Percentiles rank a stretch among this genome's conserved stretches.
These are phyloP conservation scores for Saccharomycopsis sp. DNA, from an alignment of 805 yeast genomes.

Conservation along the genomic window DNA sequence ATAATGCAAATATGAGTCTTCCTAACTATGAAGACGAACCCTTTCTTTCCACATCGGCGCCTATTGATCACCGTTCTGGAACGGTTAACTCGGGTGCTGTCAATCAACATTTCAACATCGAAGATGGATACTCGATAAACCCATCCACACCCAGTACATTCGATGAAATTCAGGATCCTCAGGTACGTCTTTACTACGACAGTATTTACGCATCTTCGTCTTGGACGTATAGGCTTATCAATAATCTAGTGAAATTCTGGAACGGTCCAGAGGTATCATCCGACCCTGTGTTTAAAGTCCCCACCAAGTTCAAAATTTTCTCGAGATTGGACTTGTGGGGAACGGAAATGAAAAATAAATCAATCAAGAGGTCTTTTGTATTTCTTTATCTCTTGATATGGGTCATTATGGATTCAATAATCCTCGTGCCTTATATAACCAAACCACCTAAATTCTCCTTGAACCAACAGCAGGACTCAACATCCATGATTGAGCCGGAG, in stretches of 20 bases:
- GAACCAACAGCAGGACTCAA: not conserved
- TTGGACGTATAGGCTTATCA: not conserved
- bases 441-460: conserved; percentile 1
- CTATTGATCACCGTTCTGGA: not conserved
- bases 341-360: not conserved
- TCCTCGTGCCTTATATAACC: not conserved
- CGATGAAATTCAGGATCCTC: not conserved
- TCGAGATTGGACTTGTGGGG: not conserved
- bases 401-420: not conserved
- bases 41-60: not conserved
- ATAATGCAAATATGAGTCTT: not conserved
- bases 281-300: not conserved
- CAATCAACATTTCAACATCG: not conserved
- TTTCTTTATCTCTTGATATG: not conserved
- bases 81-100: not conserved
- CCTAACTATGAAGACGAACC: not conserved
- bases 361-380: not conserved
- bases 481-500: conserved; percentile 26
- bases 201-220: not conserved
- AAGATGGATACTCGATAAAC: not conserved
- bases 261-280: not conserved
- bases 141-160: not conserved
- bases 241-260: not conserved
- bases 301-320: not conserved
- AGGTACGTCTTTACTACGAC: not conserved